These are phyloP conservation scores for Pulicaria dysenterica DNA, from an alignment of 129 eudicot genomes.

Conservation along the genomic window DNA sequence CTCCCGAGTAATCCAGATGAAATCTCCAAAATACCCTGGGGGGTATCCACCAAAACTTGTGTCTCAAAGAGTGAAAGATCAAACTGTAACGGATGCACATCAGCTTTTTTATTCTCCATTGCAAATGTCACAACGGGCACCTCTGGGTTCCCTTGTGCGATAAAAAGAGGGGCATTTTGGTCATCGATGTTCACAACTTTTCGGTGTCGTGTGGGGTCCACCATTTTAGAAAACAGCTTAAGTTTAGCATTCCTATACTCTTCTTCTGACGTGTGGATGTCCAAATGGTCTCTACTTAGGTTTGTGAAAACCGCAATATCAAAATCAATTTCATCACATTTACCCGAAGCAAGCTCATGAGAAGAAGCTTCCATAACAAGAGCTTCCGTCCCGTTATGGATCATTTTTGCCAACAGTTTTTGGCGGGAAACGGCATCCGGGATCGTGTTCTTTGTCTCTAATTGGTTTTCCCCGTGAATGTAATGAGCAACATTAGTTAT, in stretches of 20 bases:
- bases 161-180: conserved; percentile 67
- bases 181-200: conserved; percentile 95
- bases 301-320: conserved; percentile 89
- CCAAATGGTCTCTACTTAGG: conserved; percentile 59
- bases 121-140: conserved; percentile 94
- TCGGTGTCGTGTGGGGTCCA: conserved; percentile 87
- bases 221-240: conserved; percentile 75
- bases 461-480: conserved; percentile 75
- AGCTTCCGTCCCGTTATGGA: conserved; percentile 93
- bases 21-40: conserved; percentile 92
- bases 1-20: conserved; percentile 94
- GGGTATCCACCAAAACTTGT: conserved; percentile 92
- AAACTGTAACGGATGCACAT: conserved; percentile 85
- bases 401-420: conserved; percentile 89
- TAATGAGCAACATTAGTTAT: conserved; percentile 72
- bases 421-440: conserved; percentile 86
- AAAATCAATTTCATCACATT: conserved; percentile 87
- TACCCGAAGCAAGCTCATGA: conserved; percentile 63
- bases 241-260: conserved; percentile 68
- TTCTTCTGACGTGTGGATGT: conserved; percentile 62
- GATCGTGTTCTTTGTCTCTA: conserved; percentile 56
- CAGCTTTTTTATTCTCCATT: conserved; percentile 82
- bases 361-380: conserved; percentile 93
- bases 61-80: conserved; percentile 95
- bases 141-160: conserved; percentile 78